Base-by-base conservation (phyloP, 2,329 filamentous ascomycete genomes). In the Pezizomycotina sp. region DNA sequence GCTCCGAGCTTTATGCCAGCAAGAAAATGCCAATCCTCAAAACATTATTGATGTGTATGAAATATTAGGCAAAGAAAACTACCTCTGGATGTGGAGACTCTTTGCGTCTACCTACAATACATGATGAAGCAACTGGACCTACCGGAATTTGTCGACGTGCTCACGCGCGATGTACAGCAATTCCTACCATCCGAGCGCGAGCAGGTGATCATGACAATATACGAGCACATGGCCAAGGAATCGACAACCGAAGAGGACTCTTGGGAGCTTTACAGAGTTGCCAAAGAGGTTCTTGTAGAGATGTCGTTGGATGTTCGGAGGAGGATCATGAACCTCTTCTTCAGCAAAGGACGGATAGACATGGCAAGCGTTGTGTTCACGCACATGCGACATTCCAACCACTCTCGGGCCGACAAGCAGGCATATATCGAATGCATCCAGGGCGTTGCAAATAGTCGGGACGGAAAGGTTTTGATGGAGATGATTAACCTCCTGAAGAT, bases 401-500 rank as follows among this genome's bases (percentile, higher is more conserved):
- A 60, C 2, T 59, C 62, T 1, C 68, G 71, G 14, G 82, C 89
- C 0, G 74, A 65, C 2, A 58, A 69, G 6, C 73, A 80, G 27
- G 78, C 77, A 4, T 98, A 98, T 53, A 67, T 80, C 3, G n/a
- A 60, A 66, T 21, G 84, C 75, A 44, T 76, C 95, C 38, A 69
- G 79, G 42, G 82, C 2, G 68, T 92, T 15, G 74, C 75, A 3
- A 60, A 61, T 19, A 63, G 64, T 6, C 59, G 56, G 9, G 72
- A 78, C 49, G 52, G 59, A 1, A 72, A 79, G 37, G 73, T 72
- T 26, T 60, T 93, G 13, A 70, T 73, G 40, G 70, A 77, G 44
- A 69, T 92, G 2, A 78, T 92, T 60, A 92, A 93, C 54, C 86
- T 92, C 71, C 65, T 93, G 48, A 95, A 92, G 60, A 74, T 93